Evolutionary conservation across 352 stramenopile genomes (phyloP).

Genomic region (Phytopythium montanum): DNA sequence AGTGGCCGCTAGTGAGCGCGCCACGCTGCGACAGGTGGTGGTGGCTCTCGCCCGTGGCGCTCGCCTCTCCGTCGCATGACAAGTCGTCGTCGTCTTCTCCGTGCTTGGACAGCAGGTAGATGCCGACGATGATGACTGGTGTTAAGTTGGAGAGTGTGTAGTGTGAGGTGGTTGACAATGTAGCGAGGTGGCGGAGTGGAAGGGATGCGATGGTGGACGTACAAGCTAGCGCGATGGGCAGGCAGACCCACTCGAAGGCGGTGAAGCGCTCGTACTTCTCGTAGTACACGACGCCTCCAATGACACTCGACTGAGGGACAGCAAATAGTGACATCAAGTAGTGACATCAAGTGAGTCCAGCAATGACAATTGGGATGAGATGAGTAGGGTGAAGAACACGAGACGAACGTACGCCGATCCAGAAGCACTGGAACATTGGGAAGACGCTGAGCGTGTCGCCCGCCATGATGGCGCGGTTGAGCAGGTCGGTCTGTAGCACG

Average conservation of each 20-base stretch:
- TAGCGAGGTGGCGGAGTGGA: too few species aligned
- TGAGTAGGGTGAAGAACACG: too few species aligned
- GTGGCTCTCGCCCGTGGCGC: slow-evolving; percentile 22
- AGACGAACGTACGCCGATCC: slow-evolving; percentile 79
- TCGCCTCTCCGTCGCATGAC: slow-evolving; percentile 11
- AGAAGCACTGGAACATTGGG: slow-evolving; percentile 88
- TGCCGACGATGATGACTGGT: slow-evolving; percentile 82
- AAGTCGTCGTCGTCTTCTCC: slow-evolving; percentile 46
- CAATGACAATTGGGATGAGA: not conserved
- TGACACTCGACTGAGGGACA: slow-evolving; percentile 60
- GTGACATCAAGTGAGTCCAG: not conserved
- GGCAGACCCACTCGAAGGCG: slow-evolving; percentile 75
- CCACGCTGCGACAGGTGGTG: slow-evolving; percentile 33
- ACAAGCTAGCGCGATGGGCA: slow-evolving; percentile 76
- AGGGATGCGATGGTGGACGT: slow-evolving; percentile 23
- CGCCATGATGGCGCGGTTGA: slow-evolving; percentile 83
- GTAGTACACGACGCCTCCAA: slow-evolving; percentile 84
- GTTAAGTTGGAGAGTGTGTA: too few species aligned
- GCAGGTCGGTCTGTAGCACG: slow-evolving; percentile 77
- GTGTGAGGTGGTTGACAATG: too few species aligned
- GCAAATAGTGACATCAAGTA: slow-evolving; percentile 9
- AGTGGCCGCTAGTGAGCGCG: slow-evolving; percentile 59
- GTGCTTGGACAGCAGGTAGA: slow-evolving; percentile 81
- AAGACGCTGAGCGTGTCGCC: slow-evolving; percentile 85
- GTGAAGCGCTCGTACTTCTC: slow-evolving; percentile 80